A percentile compares a stretch with the other conserved stretches of the same genome.
phyloP scores from a whole-genome alignment of 345 rosid genomes.

The Raphanus sativus region DNA sequence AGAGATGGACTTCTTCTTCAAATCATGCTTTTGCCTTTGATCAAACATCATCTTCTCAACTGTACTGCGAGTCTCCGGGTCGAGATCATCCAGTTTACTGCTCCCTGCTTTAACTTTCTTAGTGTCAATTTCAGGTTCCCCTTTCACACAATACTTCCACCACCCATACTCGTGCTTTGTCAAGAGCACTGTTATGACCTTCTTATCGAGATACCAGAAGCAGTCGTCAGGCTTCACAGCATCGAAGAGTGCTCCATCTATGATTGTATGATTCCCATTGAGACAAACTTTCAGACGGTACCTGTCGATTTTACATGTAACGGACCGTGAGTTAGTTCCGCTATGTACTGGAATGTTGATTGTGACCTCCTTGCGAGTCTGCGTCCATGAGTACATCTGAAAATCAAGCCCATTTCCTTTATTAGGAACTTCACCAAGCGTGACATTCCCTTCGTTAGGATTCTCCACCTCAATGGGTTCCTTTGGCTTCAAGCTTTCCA shows the following conservation, averaged over 20 bases:
- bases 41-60: constrained; percentile 62
- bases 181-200: constrained; percentile 47
- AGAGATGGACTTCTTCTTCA: neutral
- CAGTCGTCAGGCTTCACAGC: constrained; percentile 72
- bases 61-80: constrained; percentile 69
- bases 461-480: neutral
- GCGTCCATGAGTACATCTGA: constrained; percentile 85
- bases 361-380: constrained; percentile 70
- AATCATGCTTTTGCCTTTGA: constrained; percentile 48
- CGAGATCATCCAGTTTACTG: constrained; percentile 80
- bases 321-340: constrained; percentile 71
- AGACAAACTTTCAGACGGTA: constrained; percentile 81
- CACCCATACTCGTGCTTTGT: constrained; percentile 88
- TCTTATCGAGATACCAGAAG: constrained; percentile 75
- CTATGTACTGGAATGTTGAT: constrained; percentile 65
- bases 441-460: neutral
- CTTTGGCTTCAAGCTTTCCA: too few relatives aligned
- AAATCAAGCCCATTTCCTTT: constrained; percentile 86
- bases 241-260: constrained; percentile 67
- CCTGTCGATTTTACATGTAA: constrained; percentile 72
- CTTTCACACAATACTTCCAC: constrained; percentile 66
- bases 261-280: constrained; percentile 71
- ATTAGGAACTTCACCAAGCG: constrained; percentile 51
- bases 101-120: constrained; percentile 89
- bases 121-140: constrained; percentile 50